Evolutionary conservation across 129 eudicot species (phyloP), one percentile per base, ranked within the genome.

Genomic region (Helichrysum umbraculigerum): DNA sequence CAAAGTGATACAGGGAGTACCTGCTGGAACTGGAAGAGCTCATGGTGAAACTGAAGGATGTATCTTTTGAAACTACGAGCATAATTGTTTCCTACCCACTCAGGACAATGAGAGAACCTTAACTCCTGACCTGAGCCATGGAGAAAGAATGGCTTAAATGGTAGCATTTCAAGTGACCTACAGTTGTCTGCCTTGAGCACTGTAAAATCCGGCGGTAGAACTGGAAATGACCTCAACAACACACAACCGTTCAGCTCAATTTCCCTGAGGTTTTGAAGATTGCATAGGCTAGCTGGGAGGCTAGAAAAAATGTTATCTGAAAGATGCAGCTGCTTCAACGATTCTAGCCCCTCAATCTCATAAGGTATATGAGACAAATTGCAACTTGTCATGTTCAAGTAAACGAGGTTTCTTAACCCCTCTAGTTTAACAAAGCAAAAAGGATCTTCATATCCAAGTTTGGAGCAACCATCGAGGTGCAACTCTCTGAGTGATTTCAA

Each of bases 281-380:
- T 52, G 59, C 59, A 3, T 16, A 52, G 59, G 59, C 59, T 52
- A 52, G 21, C 6, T 52, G 81, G 81, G 42, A 76, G 81, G 50
- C 54, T 68, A 66, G 21, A 3, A 22, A 76, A 68, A 19, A 19
- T 66, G 39, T 76, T 58, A 14, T 54, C 34, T 5, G 9, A 29
- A 0, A 76, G 41, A 44, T 28, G 7, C 66, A 76, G 19, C 5
- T 1, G 10, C 2, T 66, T 19, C 9, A 76, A 35, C 20, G 51
- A 17, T 14, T 15, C 17, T 52, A 67, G 4, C 68, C 10, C 12
- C 28, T 65, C 74, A 12, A 67, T 65, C 22, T 34, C 64, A 66
- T 14, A 19, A 0, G 80, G 80, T 14, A 76, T 41, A 47, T 4
- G 1, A 42, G 30, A 32, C 11, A 76, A 39, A 54, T 39, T 66